Percentiles rank a stretch among this genome's conserved stretches.
Conservation (phyloP, 495 filamentous ascomycete species). For the Annulohypoxylon moriforme region DNA sequence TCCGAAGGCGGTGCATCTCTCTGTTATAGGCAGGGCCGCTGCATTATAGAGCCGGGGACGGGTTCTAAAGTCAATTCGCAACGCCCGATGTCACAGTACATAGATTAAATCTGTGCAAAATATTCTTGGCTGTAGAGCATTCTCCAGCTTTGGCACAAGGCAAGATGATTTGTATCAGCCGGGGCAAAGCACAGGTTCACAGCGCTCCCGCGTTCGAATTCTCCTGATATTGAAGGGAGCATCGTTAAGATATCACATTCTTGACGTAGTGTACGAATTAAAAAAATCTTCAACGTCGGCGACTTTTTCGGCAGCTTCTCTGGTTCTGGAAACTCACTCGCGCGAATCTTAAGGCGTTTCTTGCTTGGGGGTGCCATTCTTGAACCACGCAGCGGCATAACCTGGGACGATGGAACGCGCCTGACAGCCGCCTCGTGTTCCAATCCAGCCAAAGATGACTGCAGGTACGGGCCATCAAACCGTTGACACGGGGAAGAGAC, state of each 20-base stretch:
- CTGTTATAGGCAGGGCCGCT: slow-evolving; percentile 37
- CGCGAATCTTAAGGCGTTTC: slow-evolving; percentile 36
- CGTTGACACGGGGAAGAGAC: slow-evolving; percentile 37
- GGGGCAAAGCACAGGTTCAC: slow-evolving; percentile 3
- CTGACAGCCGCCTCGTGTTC: slow-evolving; percentile 46
- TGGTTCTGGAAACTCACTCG: slow-evolving; percentile 40
- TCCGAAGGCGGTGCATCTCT: slow-evolving; percentile 39
- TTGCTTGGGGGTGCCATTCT: slow-evolving; percentile 22
- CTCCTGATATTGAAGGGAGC: slow-evolving; percentile 4
- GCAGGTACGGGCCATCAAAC: slow-evolving; percentile 37
- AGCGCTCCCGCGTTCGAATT: background rate
- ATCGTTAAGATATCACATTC: background rate
- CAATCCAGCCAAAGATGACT: slow-evolving; percentile 34
- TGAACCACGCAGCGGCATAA: slow-evolving; percentile 31
- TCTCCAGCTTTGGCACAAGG: slow-evolving; percentile 3
- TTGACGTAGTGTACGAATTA: slow-evolving; percentile 12
- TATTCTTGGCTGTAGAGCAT: slow-evolving; percentile 15
- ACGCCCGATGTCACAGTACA: slow-evolving; percentile 40
- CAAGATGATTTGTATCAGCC: background rate
- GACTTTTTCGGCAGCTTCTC: slow-evolving; percentile 38
- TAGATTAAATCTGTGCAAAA: slow-evolving; percentile 24
- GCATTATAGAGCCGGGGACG: slow-evolving; percentile 38
- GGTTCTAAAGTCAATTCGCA: slow-evolving; percentile 30
- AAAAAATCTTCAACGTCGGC: slow-evolving; percentile 35
- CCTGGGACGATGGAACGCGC: slow-evolving; percentile 44